Conservation (phyloP, 2,329 filamentous ascomycete genomes). For the Botrytis fragariae region DNA sequence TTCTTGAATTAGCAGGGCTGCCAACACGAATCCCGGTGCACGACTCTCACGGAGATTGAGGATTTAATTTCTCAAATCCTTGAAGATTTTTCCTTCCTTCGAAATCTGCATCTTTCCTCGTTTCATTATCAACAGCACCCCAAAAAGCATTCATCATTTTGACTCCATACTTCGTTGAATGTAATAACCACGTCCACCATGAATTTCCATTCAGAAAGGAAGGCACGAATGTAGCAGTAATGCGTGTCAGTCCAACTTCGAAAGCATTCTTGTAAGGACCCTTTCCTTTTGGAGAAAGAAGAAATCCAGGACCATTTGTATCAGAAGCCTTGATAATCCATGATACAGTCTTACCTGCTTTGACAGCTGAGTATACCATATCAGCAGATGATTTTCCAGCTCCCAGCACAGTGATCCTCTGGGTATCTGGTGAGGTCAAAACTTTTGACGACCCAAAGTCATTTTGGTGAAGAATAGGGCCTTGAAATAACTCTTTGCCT, state of each 20-base stretch:
- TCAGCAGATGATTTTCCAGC: not conserved
- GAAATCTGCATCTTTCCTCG: constrained; percentile 33
- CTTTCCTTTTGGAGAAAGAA: not conserved
- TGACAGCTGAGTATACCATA: not conserved
- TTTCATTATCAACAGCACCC: constrained; percentile 26
- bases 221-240: constrained; percentile 21
- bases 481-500: not conserved
- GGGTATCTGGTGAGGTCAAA: not conserved
- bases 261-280: constrained; percentile 20
- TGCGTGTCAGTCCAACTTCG: constrained; percentile 25
- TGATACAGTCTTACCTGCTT: not conserved
- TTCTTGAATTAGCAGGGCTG: constrained; percentile 9
- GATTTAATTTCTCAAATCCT: constrained; percentile 33
- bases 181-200: constrained; percentile 25
- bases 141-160: constrained; percentile 29
- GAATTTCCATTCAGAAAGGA: constrained; percentile 23
- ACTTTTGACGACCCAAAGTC: not conserved
- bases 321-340: not conserved
- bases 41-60: constrained; percentile 30
- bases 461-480: not conserved
- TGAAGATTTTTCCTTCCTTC: constrained; percentile 27
- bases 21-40: not conserved
- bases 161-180: constrained; percentile 25
- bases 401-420: not conserved
- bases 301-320: not conserved